Conservation (phyloP, 257 asterid genomes). For the Lavandula angustifolia region DNA sequence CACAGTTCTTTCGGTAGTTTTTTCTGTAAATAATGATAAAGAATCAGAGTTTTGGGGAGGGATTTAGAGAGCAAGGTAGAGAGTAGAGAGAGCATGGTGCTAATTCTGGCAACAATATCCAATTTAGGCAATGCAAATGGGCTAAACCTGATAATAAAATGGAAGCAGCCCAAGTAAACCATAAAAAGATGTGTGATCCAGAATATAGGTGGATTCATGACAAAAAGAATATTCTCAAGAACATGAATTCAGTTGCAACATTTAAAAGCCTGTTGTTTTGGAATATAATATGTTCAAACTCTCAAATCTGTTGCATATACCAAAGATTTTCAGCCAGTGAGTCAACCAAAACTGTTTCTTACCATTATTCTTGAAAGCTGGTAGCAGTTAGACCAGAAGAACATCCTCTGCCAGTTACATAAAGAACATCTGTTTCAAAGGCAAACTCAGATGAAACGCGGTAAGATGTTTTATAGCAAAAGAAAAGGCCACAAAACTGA, state of each 20-base stretch:
- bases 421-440: conserved; percentile 9
- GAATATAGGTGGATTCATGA: background rate
- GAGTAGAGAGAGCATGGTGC: too few species aligned
- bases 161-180: background rate
- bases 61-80: too few species aligned
- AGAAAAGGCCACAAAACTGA: conserved; percentile 4
- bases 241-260: background rate
- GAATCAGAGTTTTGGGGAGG: too few species aligned
- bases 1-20: background rate
- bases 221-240: background rate
- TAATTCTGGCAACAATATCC: too few species aligned
- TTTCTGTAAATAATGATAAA: too few species aligned
- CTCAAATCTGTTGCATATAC: background rate
- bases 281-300: background rate
- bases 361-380: background rate
- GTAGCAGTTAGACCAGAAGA: background rate
- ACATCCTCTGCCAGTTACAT: background rate
- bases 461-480: conserved; percentile 1
- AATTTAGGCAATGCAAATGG: too few species aligned
- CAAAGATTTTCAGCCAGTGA: background rate
- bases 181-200: background rate
- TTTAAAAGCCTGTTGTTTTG: background rate
- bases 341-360: conserved; percentile 1
- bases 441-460: conserved; percentile 9
- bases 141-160: too few species aligned